phyloP scores from a whole-genome alignment of 257 asterid species.

The Eucommia ulmoides region DNA sequence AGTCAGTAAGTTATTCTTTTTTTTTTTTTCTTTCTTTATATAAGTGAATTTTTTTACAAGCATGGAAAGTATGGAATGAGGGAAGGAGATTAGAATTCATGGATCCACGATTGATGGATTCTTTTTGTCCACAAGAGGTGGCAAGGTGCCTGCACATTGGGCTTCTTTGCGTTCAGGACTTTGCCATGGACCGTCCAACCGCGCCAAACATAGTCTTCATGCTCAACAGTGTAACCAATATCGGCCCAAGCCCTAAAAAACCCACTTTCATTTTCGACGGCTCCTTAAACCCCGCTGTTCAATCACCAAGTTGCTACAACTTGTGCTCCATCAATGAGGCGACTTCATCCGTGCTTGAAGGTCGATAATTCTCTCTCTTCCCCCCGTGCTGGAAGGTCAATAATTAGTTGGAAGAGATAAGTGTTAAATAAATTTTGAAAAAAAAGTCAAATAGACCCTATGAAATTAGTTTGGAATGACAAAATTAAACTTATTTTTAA shows the following conservation, averaged over 20 bases:
- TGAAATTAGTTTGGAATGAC: too few relatives aligned
- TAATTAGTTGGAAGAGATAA: too few relatives aligned
- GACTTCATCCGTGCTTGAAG: not conserved
- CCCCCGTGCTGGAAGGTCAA: too few relatives aligned
- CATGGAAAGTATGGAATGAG: constrained; percentile 12
- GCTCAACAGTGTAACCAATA: constrained; percentile 14
- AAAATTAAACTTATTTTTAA: too few relatives aligned
- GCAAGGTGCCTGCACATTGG: constrained; percentile 9
- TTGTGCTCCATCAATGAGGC: not conserved
- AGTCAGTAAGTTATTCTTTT: not conserved
- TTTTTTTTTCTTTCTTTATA: not conserved
- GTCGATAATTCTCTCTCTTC: not conserved
- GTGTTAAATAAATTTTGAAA: too few relatives aligned
- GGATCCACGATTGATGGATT: constrained; percentile 2
- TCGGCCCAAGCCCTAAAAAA: constrained; percentile 13
- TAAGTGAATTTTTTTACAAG: constrained; percentile 4
- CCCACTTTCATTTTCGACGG: constrained; percentile 11
- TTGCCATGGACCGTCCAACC: constrained; percentile 6
- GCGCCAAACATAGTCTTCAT: constrained; percentile 1
- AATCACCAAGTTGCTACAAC: not conserved
- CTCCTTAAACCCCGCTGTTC: not conserved
- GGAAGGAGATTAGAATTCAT: constrained; percentile 1
- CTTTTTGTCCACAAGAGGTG: constrained; percentile 1
- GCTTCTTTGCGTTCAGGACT: constrained; percentile 11
- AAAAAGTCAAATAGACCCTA: too few relatives aligned